Percentiles rank a stretch among this genome's conserved stretches.
Conservation (phyloP, 805 yeast species). For the Ogataea philodendri region DNA sequence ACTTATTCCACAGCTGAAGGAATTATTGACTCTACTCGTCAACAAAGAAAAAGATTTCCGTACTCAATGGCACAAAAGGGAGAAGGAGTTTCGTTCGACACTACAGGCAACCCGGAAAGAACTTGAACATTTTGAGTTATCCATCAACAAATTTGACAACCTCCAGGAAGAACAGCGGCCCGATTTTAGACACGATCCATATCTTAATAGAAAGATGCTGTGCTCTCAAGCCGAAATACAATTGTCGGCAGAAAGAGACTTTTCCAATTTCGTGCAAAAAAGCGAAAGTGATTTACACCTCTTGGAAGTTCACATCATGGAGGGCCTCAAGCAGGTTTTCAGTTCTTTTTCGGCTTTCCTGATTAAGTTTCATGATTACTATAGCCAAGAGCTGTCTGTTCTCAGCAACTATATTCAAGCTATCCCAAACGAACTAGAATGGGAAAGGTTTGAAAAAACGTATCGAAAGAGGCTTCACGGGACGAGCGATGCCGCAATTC, state of each 20-base stretch:
- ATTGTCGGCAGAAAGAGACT: constrained; percentile 44
- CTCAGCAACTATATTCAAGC: constrained; percentile 32
- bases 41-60: constrained; percentile 43
- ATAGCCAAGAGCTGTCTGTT: constrained; percentile 30
- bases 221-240: constrained; percentile 40
- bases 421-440: constrained; percentile 42
- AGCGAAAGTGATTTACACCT: constrained; percentile 41
- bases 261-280: constrained; percentile 42
- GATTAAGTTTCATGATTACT: constrained; percentile 31
- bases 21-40: constrained; percentile 38
- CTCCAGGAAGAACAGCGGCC: constrained; percentile 20
- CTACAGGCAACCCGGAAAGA: constrained; percentile 35
- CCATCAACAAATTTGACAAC: constrained; percentile 23
- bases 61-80: constrained; percentile 36
- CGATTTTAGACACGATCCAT: constrained; percentile 47
- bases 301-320: constrained; percentile 43
- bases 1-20: constrained; percentile 44
- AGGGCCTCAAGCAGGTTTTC: constrained; percentile 40
- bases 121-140: constrained; percentile 20
- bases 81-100: constrained; percentile 39
- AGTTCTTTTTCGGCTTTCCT: constrained; percentile 30
- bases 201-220: constrained; percentile 39
- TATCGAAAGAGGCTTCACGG: constrained; percentile 29
- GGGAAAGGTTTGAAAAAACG: constrained; percentile 39
- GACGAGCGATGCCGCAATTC: too few species aligned